These are phyloP conservation scores for Bauhinia variegata DNA, from an alignment of 306 rosid genomes.

Conservation along the genomic window DNA sequence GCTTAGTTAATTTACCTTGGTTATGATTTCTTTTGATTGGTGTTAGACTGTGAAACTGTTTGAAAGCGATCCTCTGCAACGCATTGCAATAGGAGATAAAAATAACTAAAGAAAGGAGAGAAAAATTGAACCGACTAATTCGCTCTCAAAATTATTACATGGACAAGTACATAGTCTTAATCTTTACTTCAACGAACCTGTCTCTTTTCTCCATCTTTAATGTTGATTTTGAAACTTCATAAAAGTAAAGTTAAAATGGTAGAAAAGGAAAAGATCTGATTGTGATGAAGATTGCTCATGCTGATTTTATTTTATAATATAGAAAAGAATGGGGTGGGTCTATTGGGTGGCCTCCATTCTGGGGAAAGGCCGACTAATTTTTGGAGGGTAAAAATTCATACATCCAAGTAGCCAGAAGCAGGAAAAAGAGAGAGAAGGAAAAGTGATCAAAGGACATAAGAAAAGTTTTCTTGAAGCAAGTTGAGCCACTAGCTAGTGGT, in stretches of 20 bases:
- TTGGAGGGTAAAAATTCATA: neutral
- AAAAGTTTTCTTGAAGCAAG: constrained; percentile 50
- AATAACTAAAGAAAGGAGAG: too few species aligned
- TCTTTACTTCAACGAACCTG: too few species aligned
- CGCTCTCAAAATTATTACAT: too few species aligned
- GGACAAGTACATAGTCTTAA: too few species aligned
- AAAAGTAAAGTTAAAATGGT: constrained; percentile 13
- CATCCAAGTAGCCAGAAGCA: constrained; percentile 1
- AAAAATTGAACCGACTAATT: too few species aligned
- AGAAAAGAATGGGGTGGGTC: constrained; percentile 6
- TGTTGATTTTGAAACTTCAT: constrained; percentile 31
- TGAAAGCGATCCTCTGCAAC: too few species aligned
- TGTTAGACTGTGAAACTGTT: constrained; percentile 7
- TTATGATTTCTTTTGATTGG: constrained; percentile 30
- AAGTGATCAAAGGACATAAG: neutral
- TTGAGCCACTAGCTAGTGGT: too few species aligned
- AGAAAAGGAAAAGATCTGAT: constrained; percentile 31
- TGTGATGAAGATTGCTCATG: constrained; percentile 17
- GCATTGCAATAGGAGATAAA: too few species aligned
- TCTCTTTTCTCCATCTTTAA: too few species aligned
- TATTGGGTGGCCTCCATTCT: neutral
- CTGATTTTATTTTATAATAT: neutral
- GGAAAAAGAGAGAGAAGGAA: neutral
- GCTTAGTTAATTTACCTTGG: too few species aligned
- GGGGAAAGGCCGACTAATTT: neutral